Evolutionary conservation across 805 yeast genomes (phyloP), one percentile per base, ranked within the genome.

Genomic region (Saturnispora zaruensis): DNA sequence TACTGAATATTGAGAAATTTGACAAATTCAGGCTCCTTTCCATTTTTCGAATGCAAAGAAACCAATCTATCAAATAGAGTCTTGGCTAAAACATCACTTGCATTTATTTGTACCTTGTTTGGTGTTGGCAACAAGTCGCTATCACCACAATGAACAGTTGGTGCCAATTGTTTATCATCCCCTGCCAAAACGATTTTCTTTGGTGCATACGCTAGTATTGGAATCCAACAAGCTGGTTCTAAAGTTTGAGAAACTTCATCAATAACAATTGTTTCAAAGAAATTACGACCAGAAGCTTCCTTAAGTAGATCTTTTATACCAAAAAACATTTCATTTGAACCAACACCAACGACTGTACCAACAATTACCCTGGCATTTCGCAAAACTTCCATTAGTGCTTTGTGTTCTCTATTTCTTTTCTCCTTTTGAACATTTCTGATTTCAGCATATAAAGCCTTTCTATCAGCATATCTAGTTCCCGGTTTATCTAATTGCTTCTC

Each of bases 181-280:
- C 99, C 99, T 0, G 98, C 97, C 23, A 91, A 74, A 1, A 91
- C 77, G 23, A 91, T 64, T 48, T 81, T 74, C 33, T 73, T 72
- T 40, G 78, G 64, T 21, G 79, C 74, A 58, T 86, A 91, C 36
- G 77, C 75, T 3, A 88, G 72, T 6, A 93, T 53, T 0, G 99
- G 97, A 23, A 91, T 89, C 97, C 97, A 90, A 59, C 97, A 89
- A 56, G 91, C 96, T 1, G 97, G 96, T 60, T 91, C 96, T 49
- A 91, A 67, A 9, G 96, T 76, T 64, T 91, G 99, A 0, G 97
- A 88, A 0, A 91, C 96, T 65, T 91, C 99, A 66, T 91, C 99
- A 33, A 91, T 90, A 11, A 93, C 85, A 30, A 91, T 71, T 0
- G 95, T 80, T 55, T 87, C 87, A 60, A 91, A 87, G 11, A 81